Evolutionary conservation across 2,329 filamentous ascomycete species (phyloP).

Genomic region (Colletotrichum endophyticum): DNA sequence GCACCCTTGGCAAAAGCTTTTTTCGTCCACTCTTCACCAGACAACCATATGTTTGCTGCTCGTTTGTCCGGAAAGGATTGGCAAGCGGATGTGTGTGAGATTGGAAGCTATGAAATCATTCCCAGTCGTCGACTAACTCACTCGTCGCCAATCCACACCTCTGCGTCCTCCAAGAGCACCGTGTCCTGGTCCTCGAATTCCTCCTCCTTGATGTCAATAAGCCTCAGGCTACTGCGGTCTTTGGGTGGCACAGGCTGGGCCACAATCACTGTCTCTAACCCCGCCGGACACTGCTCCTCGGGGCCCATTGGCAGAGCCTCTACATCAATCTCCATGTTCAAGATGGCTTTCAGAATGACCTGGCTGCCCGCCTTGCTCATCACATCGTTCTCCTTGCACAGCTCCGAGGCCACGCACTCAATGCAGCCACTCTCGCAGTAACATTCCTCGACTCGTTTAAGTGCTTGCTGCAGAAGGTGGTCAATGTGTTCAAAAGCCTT

Average conservation of each 20-base stretch:
- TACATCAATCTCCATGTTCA: constrained; percentile 80
- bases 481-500: constrained; percentile 96
- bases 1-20: constrained; percentile 20
- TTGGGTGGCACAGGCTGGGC: constrained; percentile 68
- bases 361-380: constrained; percentile 91
- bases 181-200: constrained; percentile 15
- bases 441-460: constrained; percentile 78
- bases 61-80: background rate
- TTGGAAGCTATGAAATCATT: background rate
- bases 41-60: background rate
- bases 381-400: constrained; percentile 85
- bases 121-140: background rate
- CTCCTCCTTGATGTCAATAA: constrained; percentile 18
- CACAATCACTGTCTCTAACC: constrained; percentile 81
- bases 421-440: constrained; percentile 81
- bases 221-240: constrained; percentile 17
- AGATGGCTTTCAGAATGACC: constrained; percentile 78
- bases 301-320: constrained; percentile 87
- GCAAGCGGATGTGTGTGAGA: background rate
- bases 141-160: background rate
- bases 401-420: constrained; percentile 86
- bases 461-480: constrained; percentile 74
- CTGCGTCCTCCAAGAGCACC: background rate
- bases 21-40: background rate
- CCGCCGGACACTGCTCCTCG: constrained; percentile 70